These are phyloP conservation scores for Geosmithia putterillii DNA, from an alignment of 2,329 filamentous ascomycete genomes.

Conservation along the genomic window DNA sequence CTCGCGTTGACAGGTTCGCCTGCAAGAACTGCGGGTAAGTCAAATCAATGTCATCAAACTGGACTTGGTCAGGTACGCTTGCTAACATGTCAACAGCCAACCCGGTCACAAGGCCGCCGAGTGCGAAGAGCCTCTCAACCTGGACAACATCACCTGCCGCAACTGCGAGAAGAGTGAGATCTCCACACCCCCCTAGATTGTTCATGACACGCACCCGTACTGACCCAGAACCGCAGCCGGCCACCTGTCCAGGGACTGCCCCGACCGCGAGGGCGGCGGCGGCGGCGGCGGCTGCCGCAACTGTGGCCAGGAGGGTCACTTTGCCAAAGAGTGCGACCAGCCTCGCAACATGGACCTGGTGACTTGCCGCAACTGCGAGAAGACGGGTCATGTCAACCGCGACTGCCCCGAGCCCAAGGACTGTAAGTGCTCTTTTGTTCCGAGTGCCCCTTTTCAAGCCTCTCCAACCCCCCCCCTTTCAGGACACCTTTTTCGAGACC, in stretches of 20 bases:
- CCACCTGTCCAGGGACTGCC: conserved; percentile 53
- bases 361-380: conserved; percentile 50
- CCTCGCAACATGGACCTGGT: conserved; percentile 30
- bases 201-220: not conserved
- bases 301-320: conserved; percentile 51
- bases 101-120: conserved; percentile 37
- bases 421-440: conserved; percentile 13
- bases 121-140: conserved; percentile 47
- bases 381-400: conserved; percentile 46
- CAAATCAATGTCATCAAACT: too few species aligned
- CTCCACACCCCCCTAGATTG: not conserved
- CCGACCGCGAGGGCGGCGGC: conserved; percentile 43
- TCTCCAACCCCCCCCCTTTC: not conserved
- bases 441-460: not conserved
- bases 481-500: too few species aligned
- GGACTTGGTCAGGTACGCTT: conserved; percentile 1
- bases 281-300: conserved; percentile 45
- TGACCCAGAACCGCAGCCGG: conserved; percentile 28
- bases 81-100: conserved; percentile 20
- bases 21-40: conserved; percentile 55
- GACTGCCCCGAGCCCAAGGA: conserved; percentile 48
- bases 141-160: conserved; percentile 51
- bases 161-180: conserved; percentile 49
- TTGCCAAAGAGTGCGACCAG: conserved; percentile 36
- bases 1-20: conserved; percentile 50